Evolutionary conservation across 2,329 filamentous ascomycete species (phyloP).

Genomic region (Pseudocercospora fuligena): DNA sequence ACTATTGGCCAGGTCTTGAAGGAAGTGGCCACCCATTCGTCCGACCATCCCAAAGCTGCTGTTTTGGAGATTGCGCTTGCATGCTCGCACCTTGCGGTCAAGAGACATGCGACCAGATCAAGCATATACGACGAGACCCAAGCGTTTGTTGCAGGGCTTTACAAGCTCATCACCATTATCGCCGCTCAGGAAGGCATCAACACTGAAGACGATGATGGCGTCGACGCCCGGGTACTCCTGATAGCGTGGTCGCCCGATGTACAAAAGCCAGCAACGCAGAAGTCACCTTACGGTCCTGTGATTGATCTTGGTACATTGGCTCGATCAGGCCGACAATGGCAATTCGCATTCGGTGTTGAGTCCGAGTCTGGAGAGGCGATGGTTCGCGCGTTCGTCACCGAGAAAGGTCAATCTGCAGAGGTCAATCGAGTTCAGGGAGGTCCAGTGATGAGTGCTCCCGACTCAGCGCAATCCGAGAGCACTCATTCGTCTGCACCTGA

Average conservation of each 20-base stretch:
- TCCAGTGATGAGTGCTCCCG: slow-evolving; percentile 12
- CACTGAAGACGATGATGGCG: slow-evolving; percentile 68
- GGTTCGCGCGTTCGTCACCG: slow-evolving; percentile 51
- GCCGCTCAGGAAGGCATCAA: slow-evolving; percentile 68
- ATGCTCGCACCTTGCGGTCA: slow-evolving; percentile 64
- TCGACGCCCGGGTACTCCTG: slow-evolving; percentile 77
- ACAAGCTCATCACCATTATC: slow-evolving; percentile 76
- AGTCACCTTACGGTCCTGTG: slow-evolving; percentile 53
- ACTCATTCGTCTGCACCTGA: slow-evolving; percentile 12
- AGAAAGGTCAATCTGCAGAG: slow-evolving; percentile 38
- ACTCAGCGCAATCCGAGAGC: slow-evolving; percentile 4
- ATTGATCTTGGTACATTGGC: slow-evolving; percentile 56
- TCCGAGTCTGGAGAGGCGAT: slow-evolving; percentile 67
- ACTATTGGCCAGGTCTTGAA: slow-evolving; percentile 49
- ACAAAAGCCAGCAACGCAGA: slow-evolving; percentile 34
- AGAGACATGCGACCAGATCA: slow-evolving; percentile 55
- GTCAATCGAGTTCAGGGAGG: slow-evolving; percentile 42
- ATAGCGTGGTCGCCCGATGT: slow-evolving; percentile 62
- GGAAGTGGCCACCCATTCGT: slow-evolving; percentile 44
- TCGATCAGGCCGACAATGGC: slow-evolving; percentile 62
- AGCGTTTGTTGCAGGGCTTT: slow-evolving; percentile 74
- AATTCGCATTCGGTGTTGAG: slow-evolving; percentile 67
- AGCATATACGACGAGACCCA: slow-evolving; percentile 72
- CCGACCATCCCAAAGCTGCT: slow-evolving; percentile 42
- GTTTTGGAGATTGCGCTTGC: slow-evolving; percentile 66